Conservation (phyloP, 139 green algal genomes). For the Tetradesmus obliquus region DNA sequence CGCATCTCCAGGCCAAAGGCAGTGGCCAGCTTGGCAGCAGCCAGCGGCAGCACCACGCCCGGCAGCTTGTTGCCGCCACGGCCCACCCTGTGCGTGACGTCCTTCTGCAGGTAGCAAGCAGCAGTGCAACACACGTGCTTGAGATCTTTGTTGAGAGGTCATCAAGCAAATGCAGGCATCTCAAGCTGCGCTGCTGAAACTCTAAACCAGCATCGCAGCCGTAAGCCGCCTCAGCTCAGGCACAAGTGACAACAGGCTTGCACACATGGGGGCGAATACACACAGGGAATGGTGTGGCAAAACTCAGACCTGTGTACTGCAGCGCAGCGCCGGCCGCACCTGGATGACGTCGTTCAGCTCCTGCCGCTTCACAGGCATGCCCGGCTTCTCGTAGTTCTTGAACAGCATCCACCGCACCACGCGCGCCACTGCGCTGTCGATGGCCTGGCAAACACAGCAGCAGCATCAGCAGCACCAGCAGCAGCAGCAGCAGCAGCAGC, state of each 20-base stretch:
- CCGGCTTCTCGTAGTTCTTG: constrained; percentile 42
- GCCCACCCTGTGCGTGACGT: not conserved
- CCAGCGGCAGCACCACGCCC: constrained; percentile 30
- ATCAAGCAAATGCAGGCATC: not conserved
- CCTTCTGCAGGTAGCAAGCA: not conserved
- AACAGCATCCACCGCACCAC: constrained; percentile 44
- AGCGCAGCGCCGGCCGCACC: not conserved
- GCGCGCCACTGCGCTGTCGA: constrained; percentile 2
- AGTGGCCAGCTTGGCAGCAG: constrained; percentile 12
- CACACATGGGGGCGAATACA: too few species aligned
- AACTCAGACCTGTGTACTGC: too few species aligned
- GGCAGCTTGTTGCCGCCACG: constrained; percentile 37
- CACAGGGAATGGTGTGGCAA: too few species aligned
- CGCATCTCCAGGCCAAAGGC: constrained; percentile 37
- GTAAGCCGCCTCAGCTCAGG: too few species aligned
- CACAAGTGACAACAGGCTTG: too few species aligned
- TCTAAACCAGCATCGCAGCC: too few species aligned
- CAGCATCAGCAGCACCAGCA: not conserved
- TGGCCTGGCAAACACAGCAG: not conserved
- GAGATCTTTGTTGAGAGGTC: not conserved
- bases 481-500: not conserved
- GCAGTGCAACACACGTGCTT: too few species aligned
- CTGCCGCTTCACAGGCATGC: constrained; percentile 30
- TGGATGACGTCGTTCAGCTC: constrained; percentile 29
- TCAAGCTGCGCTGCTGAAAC: not conserved